phyloP scores from a whole-genome alignment of 352 stramenopile species.

The Globisporangium echinulatum region DNA sequence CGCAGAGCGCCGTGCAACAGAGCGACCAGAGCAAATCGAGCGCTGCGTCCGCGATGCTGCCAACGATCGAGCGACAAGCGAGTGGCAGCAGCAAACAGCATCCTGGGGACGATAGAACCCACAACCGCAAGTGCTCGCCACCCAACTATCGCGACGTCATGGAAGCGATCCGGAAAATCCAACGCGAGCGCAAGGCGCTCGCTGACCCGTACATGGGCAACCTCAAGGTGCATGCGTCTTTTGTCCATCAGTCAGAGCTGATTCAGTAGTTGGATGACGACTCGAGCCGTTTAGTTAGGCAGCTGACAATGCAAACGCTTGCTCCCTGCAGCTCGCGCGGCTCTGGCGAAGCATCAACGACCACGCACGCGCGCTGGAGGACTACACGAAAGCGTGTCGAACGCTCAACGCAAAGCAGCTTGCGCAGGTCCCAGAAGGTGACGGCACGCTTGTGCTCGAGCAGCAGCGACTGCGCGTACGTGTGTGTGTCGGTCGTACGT shows the following conservation, averaged over 20 bases:
- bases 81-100: not conserved
- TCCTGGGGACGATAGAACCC: not conserved
- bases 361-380: constrained; percentile 37
- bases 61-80: constrained; percentile 8
- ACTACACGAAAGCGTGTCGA: constrained; percentile 38
- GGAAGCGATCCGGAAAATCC: constrained; percentile 34
- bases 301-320: too few species aligned
- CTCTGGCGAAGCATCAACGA: constrained; percentile 52
- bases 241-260: too few species aligned
- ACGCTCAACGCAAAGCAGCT: constrained; percentile 31
- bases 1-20: not conserved
- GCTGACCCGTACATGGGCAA: constrained; percentile 45
- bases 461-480: constrained; percentile 35
- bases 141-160: constrained; percentile 34
- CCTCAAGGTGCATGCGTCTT: constrained; percentile 27
- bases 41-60: constrained; percentile 6
- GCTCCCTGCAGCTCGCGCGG: constrained; percentile 30
- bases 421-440: constrained; percentile 13
- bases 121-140: constrained; percentile 5
- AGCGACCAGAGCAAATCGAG: not conserved
- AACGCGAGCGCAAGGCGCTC: constrained; percentile 29
- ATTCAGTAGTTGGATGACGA: too few species aligned
- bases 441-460: constrained; percentile 27
- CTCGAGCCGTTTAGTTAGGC: too few species aligned
- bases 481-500: too few species aligned